phyloP scores from a whole-genome alignment of 1,139 yeast genomes.

The Yamadazyma sp. region DNA sequence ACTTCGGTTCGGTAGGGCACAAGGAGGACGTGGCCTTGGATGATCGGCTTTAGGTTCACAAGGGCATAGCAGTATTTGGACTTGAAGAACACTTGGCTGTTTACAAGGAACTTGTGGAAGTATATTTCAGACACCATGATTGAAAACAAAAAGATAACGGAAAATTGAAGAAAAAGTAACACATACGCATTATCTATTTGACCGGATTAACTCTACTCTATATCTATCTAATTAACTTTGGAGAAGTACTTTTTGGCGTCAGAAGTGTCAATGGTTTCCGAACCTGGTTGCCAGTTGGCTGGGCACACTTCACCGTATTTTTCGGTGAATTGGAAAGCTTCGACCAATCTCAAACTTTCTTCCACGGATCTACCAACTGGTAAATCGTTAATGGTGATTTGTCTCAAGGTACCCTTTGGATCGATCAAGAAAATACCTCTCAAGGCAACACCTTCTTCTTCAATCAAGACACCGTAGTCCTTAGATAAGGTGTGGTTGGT shows the following conservation, averaged over 20 bases:
- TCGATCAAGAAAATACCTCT: conserved; percentile 98
- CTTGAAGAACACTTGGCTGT: conserved; percentile 60
- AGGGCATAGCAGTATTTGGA: conserved; percentile 70
- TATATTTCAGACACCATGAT: conserved; percentile 25
- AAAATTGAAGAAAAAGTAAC: not conserved
- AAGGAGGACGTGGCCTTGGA: conserved; percentile 88
- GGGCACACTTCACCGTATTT: conserved; percentile 98
- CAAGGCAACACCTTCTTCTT: conserved; percentile 93
- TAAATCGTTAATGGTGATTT: conserved; percentile 94
- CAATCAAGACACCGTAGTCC: conserved; percentile 96
- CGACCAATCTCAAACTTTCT: conserved; percentile 94
- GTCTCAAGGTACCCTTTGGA: conserved; percentile 93
- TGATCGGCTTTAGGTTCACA: conserved; percentile 86
- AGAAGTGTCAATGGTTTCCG: conserved; percentile 85
- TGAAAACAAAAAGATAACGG: not conserved
- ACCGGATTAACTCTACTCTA: too few species aligned
- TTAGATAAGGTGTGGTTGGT: conserved; percentile 91
- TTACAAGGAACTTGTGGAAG: conserved; percentile 59
- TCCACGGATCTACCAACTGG: conserved; percentile 99
- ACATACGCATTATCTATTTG: too few species aligned
- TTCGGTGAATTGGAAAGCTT: conserved; percentile 98
- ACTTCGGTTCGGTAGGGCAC: conserved; percentile 70
- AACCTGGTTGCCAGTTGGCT: conserved; percentile 99
- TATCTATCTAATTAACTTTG: conserved; percentile 5
- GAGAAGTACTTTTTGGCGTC: conserved; percentile 81